A percentile compares a stretch with the other conserved stretches of the same genome.
These are phyloP conservation scores for Saprolegnia parasitica DNA, from an alignment of 352 stramenopile genomes.

Conservation along the genomic window DNA sequence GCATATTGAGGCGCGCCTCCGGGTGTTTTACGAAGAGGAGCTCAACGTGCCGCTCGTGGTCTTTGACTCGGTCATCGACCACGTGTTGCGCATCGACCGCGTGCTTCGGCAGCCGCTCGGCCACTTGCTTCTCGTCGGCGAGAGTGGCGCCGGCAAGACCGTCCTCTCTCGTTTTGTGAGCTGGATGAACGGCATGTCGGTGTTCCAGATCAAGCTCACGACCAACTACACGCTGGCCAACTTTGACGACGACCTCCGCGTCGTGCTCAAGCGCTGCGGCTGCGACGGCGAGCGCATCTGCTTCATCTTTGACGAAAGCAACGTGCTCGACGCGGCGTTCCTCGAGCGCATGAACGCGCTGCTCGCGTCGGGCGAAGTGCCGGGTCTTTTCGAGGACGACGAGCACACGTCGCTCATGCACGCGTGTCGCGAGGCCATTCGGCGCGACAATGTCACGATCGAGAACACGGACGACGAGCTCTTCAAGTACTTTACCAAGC, in stretches of 20 bases:
- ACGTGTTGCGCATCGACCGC: conserved; percentile 97
- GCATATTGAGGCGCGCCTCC: conserved; percentile 95
- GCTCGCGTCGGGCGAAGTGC: conserved; percentile 98
- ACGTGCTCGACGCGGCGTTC: conserved; percentile 97
- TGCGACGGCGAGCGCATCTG: conserved; percentile 99
- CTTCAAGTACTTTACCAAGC: conserved; percentile 95
- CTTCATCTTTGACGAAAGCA: conserved; percentile 99
- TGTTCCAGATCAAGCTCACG: conserved; percentile 99
- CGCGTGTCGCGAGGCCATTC: conserved; percentile 92
- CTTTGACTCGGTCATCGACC: conserved; percentile 99
- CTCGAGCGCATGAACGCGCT: conserved; percentile 99
- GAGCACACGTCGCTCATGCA: conserved; percentile 97
- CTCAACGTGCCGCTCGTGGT: conserved; percentile 99
- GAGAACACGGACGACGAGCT: conserved; percentile 94
- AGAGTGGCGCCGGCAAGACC: conserved; percentile 98
- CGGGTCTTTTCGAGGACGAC: conserved; percentile 99
- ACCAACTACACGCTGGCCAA: conserved; percentile 98
- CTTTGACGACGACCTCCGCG: conserved; percentile 99
- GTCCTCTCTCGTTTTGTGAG: conserved; percentile 99
- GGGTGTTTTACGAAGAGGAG: conserved; percentile 99
- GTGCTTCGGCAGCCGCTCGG: conserved; percentile 98
- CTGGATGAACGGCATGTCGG: conserved; percentile 99
- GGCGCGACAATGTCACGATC: conserved; percentile 83
- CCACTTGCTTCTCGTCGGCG: conserved; percentile 97
- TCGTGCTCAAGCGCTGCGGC: conserved; percentile 96